Evolutionary conservation across 768 basidiomycete species (phyloP).

Genomic region (Auriscalpium microsporum): DNA sequence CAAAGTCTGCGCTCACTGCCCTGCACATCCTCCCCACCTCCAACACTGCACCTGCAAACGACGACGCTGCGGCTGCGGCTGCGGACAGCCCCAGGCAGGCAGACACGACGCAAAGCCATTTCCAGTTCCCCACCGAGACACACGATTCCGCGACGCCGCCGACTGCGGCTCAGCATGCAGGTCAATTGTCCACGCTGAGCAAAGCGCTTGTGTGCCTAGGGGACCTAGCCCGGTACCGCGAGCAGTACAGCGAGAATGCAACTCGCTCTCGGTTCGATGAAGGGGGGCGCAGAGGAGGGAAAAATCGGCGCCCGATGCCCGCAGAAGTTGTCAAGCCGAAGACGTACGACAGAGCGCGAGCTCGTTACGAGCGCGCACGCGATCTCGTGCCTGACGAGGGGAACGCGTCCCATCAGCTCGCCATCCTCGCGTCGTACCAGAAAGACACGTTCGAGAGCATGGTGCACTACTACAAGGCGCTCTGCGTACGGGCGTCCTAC

Average conservation of each 20-base stretch:
- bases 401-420: slow-evolving; percentile 93
- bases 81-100: slow-evolving; percentile 17
- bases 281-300: slow-evolving; percentile 41
- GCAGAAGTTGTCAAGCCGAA: slow-evolving; percentile 34
- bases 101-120: slow-evolving; percentile 38
- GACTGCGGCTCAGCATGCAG: slow-evolving; percentile 45
- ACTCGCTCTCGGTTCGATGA: slow-evolving; percentile 62
- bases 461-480: slow-evolving; percentile 83
- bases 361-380: slow-evolving; percentile 82
- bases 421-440: slow-evolving; percentile 82
- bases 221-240: slow-evolving; percentile 89
- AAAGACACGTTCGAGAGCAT: slow-evolving; percentile 74
- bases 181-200: slow-evolving; percentile 66
- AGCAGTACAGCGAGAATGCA: slow-evolving; percentile 74
- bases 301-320: slow-evolving; percentile 31
- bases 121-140: slow-evolving; percentile 52
- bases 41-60: slow-evolving; percentile 24
- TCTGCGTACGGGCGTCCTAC: slow-evolving; percentile 82
- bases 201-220: slow-evolving; percentile 90
- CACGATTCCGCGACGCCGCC: slow-evolving; percentile 28
- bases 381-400: slow-evolving; percentile 80
- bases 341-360: slow-evolving; percentile 66
- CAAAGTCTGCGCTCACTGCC: slow-evolving; percentile 43
- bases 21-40: slow-evolving; percentile 44
- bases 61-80: slow-evolving; percentile 15